These are phyloP conservation scores for Collybiopsis confluens DNA, from an alignment of 768 basidiomycete genomes.

Conservation along the genomic window DNA sequence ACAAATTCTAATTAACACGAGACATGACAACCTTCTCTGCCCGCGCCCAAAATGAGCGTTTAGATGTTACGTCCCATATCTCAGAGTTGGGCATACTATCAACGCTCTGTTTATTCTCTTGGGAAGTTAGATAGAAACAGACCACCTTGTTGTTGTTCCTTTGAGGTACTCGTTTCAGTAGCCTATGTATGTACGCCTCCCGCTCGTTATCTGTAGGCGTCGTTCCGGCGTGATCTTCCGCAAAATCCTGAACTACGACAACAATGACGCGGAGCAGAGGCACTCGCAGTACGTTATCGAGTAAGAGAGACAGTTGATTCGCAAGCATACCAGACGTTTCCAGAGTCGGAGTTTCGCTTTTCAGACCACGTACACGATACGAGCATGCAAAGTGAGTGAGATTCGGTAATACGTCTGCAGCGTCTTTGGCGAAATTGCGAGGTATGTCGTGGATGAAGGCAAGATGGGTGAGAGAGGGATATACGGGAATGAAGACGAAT, in stretches of 20 bases:
- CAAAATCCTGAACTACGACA: conserved; percentile 1
- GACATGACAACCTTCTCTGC: conserved; percentile 1
- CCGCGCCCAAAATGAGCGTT: conserved; percentile 1
- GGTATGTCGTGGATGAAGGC: conserved; percentile 6
- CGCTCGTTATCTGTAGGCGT: background rate
- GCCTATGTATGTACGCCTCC: background rate
- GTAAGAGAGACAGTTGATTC: background rate
- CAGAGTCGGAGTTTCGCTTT: background rate
- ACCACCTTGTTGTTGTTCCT: background rate
- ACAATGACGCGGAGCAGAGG: background rate
- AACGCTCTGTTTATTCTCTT: background rate
- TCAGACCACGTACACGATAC: conserved; percentile 1
- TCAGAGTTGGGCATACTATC: conserved; percentile 4
- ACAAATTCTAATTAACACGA: too few species aligned
- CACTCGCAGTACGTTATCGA: background rate
- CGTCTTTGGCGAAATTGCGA: conserved; percentile 4
- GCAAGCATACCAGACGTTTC: background rate
- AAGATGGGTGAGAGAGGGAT: conserved; percentile 3
- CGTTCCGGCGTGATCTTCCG: background rate
- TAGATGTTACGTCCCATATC: background rate
- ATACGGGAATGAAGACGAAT: conserved; percentile 3
- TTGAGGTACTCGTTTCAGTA: conserved; percentile 1
- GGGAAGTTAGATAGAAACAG: background rate
- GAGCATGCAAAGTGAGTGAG: conserved; percentile 5
- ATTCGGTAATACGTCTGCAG: background rate